Evolutionary conservation across 192 early-diverging fungal species (phyloP).

Genomic region (Backusella luteola): DNA sequence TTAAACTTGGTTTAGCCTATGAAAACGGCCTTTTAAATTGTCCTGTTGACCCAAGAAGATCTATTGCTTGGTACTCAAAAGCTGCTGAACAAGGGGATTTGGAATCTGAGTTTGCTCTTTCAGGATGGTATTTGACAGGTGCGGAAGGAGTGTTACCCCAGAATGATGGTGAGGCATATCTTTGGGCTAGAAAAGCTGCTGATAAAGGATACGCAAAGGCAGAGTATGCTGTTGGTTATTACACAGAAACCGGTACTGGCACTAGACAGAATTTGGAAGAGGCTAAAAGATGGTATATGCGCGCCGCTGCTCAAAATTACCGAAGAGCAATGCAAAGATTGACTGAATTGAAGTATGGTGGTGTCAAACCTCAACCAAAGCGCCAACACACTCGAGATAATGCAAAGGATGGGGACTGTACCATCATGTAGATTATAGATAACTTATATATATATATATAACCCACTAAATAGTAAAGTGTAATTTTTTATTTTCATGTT

Average conservation of each 20-base stretch:
- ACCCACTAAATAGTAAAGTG: neutral
- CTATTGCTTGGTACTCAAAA: slow-evolving; percentile 94
- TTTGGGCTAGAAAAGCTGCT: slow-evolving; percentile 96
- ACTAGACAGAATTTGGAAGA: slow-evolving; percentile 75
- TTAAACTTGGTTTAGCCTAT: slow-evolving; percentile 89
- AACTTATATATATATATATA: neutral
- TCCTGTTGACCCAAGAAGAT: slow-evolving; percentile 81
- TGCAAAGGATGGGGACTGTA: slow-evolving; percentile 23
- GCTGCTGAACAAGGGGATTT: slow-evolving; percentile 92
- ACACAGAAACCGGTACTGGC: slow-evolving; percentile 89
- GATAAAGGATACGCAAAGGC: slow-evolving; percentile 94
- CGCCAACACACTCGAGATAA: slow-evolving; percentile 21
- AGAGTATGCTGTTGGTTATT: slow-evolving; percentile 97
- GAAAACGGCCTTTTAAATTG: slow-evolving; percentile 90
- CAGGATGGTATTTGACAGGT: slow-evolving; percentile 96
- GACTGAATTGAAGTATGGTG: slow-evolving; percentile 69
- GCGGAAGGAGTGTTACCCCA: slow-evolving; percentile 86
- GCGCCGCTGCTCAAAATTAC: slow-evolving; percentile 84
- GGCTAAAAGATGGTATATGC: slow-evolving; percentile 86
- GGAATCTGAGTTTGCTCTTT: slow-evolving; percentile 94
- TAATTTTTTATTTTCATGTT: neutral
- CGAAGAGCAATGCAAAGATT: slow-evolving; percentile 79
- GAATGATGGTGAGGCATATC: slow-evolving; percentile 93
- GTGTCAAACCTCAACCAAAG: slow-evolving; percentile 24
- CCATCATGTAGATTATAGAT: slow-evolving; percentile 30